These are phyloP conservation scores for Porcisia hertigi DNA, from an alignment of 208 protist species.

Conservation along the genomic window DNA sequence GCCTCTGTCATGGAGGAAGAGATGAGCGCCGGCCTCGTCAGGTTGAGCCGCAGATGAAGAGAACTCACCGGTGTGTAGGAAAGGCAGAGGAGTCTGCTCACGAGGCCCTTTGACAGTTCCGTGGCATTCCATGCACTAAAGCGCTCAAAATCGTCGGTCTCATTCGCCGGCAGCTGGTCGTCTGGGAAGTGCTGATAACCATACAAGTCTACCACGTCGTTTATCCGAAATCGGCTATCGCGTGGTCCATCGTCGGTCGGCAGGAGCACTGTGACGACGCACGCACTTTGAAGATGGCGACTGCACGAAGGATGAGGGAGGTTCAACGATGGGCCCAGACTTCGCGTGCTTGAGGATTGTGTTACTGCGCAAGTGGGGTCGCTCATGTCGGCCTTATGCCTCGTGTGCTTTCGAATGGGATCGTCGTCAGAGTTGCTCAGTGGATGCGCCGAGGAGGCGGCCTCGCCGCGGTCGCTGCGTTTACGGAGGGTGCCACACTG, in stretches of 20 bases:
- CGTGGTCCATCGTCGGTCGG: not conserved
- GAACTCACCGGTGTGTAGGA: slow-evolving; percentile 25
- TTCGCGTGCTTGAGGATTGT: not conserved
- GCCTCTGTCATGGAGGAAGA: slow-evolving; percentile 1
- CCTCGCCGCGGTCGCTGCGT: slow-evolving; percentile 15
- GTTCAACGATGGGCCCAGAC: slow-evolving; percentile 21
- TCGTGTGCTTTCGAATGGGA: not conserved
- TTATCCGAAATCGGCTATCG: slow-evolving; percentile 39
- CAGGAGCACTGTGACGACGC: slow-evolving; percentile 36
- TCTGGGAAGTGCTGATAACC: slow-evolving; percentile 55
- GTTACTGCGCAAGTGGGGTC: not conserved
- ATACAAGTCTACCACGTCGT: slow-evolving; percentile 79
- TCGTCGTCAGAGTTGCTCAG: not conserved
- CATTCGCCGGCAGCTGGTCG: slow-evolving; percentile 23
- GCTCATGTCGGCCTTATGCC: not conserved
- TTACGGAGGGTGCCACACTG: slow-evolving; percentile 6
- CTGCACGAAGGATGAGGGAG: slow-evolving; percentile 27
- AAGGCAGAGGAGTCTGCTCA: slow-evolving; percentile 52
- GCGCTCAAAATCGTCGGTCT: slow-evolving; percentile 45
- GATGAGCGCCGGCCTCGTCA: not conserved
- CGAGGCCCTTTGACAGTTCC: slow-evolving; percentile 39
- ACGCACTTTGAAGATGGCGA: slow-evolving; percentile 21
- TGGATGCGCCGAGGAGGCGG: not conserved
- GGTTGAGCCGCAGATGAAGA: slow-evolving; percentile 4
- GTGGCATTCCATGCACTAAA: slow-evolving; percentile 65